Evolutionary conservation across 75 land plant genomes (phyloP).

Genomic region (Picea glauca): DNA sequence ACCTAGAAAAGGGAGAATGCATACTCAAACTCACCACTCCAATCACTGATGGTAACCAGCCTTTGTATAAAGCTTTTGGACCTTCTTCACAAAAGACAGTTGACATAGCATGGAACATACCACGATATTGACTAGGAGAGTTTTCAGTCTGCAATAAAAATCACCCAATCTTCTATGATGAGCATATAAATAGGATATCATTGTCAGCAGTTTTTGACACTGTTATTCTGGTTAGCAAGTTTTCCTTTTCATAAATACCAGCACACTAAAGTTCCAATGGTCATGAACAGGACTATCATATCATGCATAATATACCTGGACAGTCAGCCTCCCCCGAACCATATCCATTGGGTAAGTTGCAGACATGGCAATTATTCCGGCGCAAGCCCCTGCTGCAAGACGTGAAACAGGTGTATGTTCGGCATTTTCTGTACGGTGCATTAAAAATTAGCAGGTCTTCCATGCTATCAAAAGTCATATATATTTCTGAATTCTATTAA

Average conservation of each 20-base stretch:
- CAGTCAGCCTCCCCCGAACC: conserved; percentile 93
- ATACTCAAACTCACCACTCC: conserved; percentile 38
- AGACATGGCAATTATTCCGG: conserved; percentile 98
- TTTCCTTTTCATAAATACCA: too few relatives aligned
- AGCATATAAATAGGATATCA: too few relatives aligned
- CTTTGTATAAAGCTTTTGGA: conserved; percentile 39
- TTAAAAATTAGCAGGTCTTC: too few relatives aligned
- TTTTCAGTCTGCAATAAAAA: conserved; percentile 28
- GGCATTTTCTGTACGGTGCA: conserved; percentile 62
- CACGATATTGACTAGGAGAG: conserved; percentile 37
- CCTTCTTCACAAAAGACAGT: conserved; percentile 42
- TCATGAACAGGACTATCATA: too few relatives aligned
- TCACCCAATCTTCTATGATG: too few relatives aligned
- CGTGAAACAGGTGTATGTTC: conserved; percentile 81
- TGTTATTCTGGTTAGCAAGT: too few relatives aligned
- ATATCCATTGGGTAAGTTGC: conserved; percentile 99
- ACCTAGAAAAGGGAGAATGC: background rate
- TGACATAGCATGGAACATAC: conserved; percentile 40
- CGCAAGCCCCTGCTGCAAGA: conserved; percentile 93
- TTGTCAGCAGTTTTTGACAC: too few relatives aligned
- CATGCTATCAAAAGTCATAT: too few relatives aligned
- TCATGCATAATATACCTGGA: conserved; percentile 53
- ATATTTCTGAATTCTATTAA: too few relatives aligned
- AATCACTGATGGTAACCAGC: conserved; percentile 58
- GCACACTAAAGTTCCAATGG: too few relatives aligned